Base-by-base conservation (phyloP, 2,329 filamentous ascomycete genomes). In the Esteya vermicola region DNA sequence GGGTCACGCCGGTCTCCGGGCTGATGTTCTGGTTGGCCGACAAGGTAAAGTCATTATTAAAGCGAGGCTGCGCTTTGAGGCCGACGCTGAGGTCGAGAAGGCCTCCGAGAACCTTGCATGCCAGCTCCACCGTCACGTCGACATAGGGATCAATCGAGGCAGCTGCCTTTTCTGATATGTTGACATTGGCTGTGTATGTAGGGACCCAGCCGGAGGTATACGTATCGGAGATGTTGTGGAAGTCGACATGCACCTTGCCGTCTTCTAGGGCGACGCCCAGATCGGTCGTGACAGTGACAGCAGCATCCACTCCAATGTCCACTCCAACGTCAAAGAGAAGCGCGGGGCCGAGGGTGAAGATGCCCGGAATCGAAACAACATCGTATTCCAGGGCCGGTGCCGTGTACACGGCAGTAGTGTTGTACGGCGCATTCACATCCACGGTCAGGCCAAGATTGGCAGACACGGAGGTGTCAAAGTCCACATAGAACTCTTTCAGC, bases 381-480 rank as follows among this genome's bases (percentile, higher is more conserved):
- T 51, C 55, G 47, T 60, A 64, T 14, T 51, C 51, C 12, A 65
- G 56, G 31, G 47, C 45, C n/a, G 51, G 52, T 1, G 59, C 57
- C 18, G 56, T 44, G 48, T 61, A 63, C 20, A 48, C 51, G 42
- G 61, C 51, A 12, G 51, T 53, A 9, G 56, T 52, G 39, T 45
- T 50, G 46, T 58, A 60, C 2, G 56, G 44, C 1, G 55, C 55
- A 4, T 47, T 51, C 8, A 63, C 52, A 14, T 55, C 51, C 28
- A 58, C 52, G 25, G 53, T 54, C 20, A 67, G 38, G 16, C 47
- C 56, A 3, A 66, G 45, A 26, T 57, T 52, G 3, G 59, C 56
- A 14, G 51, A 53, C 39, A 64, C 53, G 19, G 49, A 47, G 19
- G 61, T 53, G 39, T 64, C 60, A 44, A 66, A 54, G 44, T 66